Evolutionary conservation across 2,329 filamentous ascomycete species (phyloP).

Genomic region (Cyphellophora attinorum): DNA sequence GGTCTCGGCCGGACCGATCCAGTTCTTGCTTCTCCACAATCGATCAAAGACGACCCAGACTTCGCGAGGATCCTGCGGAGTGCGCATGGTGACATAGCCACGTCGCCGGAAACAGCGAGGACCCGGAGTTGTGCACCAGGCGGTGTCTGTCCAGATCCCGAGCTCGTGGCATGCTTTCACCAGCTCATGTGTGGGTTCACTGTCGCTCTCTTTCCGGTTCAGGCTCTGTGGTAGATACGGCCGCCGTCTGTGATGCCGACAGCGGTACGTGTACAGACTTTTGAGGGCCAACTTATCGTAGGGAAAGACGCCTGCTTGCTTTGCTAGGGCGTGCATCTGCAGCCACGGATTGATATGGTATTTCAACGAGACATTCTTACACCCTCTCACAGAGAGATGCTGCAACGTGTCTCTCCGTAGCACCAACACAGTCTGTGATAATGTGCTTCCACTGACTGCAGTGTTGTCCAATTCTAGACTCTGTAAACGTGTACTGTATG

Average conservation of each 20-base stretch:
- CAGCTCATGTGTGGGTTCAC: slow-evolving; percentile 51
- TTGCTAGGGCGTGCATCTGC: slow-evolving; percentile 33
- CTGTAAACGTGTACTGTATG: slow-evolving; percentile 46
- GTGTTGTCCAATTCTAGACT: slow-evolving; percentile 54
- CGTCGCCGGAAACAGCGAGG: slow-evolving; percentile 46
- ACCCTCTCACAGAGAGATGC: slow-evolving; percentile 52
- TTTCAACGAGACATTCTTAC: slow-evolving; percentile 56
- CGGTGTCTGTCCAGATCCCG: slow-evolving; percentile 52
- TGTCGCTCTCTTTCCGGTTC: slow-evolving; percentile 47
- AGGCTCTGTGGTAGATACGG: slow-evolving; percentile 50
- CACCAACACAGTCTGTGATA: slow-evolving; percentile 46
- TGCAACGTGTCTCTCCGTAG: slow-evolving; percentile 45
- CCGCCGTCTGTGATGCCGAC: slow-evolving; percentile 51
- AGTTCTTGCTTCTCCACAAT: slow-evolving; percentile 50
- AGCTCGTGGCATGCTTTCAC: slow-evolving; percentile 50
- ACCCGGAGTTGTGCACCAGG: slow-evolving; percentile 51
- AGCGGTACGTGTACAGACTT: slow-evolving; percentile 53
- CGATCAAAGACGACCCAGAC: slow-evolving; percentile 56
- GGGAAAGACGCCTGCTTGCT: slow-evolving; percentile 19
- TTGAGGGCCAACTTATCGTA: slow-evolving; percentile 44
- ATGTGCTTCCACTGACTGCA: slow-evolving; percentile 47
- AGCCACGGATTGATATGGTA: slow-evolving; percentile 54
- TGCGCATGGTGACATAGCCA: slow-evolving; percentile 47
- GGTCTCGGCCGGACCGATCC: slow-evolving; percentile 37
- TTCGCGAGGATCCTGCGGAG: slow-evolving; percentile 45